Evolutionary conservation across 2,329 filamentous ascomycete species (phyloP), one percentile per base, ranked within the genome.

Genomic region (Fusarium domesticum): DNA sequence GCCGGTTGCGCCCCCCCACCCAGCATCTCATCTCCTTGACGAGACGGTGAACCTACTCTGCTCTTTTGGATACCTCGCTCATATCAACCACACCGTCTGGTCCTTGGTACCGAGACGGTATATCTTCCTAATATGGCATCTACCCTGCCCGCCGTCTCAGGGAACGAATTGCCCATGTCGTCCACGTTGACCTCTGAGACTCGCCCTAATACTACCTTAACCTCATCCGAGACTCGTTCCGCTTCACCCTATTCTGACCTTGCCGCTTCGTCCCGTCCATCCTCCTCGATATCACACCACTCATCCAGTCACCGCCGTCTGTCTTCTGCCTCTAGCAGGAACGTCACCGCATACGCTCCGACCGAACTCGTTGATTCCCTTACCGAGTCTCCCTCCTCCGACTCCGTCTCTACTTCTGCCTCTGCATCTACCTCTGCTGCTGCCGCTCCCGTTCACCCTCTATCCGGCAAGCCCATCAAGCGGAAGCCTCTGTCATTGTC

Each of bases 401-500:
- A 51, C 46, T 45, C 53, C 15, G 51, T 47, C 33, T 35, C 47
- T 45, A 10, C 10, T 10, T 23, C 10, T 42, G 17, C 45, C 42
- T 16, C 39, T 17, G 42, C 51, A 37, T 23, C 10, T 42, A 15
- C 45, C 42, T 16, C 39, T 17, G 42, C 51, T 35, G 28, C 47
- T 16, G 37, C 42, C 31, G 28, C 42, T 43, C 47, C 50, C 36
- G 48, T 54, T 35, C 43, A 46, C 23, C 51, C 54, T 42, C 49
- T 54, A 47, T 44, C 54, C 44, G 50, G 45, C 19, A 58, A 56
- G 33, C 62, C 68, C 50, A 77, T 84, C 65, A 76, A 75, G 61
- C 74, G 81, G 50, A 84, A 84, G 67, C 81, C 81, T 42, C 62
- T 84, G 48, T 81, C 80, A 34, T 68, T 71, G 6, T 74, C 75